Evolutionary conservation across 1,139 yeast genomes (phyloP), one percentile per base, ranked within the genome.

Genomic region (Suhomyces bribrorum): DNA sequence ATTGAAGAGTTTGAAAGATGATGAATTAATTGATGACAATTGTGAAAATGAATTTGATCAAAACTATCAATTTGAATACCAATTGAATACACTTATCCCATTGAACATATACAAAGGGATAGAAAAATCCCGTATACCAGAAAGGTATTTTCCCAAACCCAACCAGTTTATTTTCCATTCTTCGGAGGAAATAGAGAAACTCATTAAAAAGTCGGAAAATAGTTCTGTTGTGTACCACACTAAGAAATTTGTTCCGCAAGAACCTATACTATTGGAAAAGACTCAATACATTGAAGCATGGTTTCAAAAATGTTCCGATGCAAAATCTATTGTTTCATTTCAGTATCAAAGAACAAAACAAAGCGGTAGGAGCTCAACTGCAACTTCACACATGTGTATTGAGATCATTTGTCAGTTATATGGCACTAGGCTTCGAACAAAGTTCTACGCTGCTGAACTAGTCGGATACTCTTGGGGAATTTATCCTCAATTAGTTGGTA

Each of bases 381-480:
- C 74, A 0, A 33, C 39, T 9, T 57, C 60, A 34, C 64, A 75
- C 2, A 65, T 77, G 46, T 57, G 64, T 13, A 49, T 77, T 7
- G 87, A 83, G 45, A 52, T 82, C 7, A 44, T 82, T 3, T 64
- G 72, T 13, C 79, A 75, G 37, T 34, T 77, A 3, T 45, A 79
- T 5, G 75, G 69, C n/a, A 45, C 53, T 2, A 48, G 56, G 7
- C 52, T 81, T 1, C 56, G 66, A n/a, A 53, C 60, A 2, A 47
- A 47, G 4, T 48, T 83, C 3, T 82, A 81, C 50, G 68, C 73
- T 0, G 69, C 81, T 0, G 77, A 79, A 41, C 51, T 66, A 16
- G 45, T 79, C 9, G 77, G 80, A 3, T 80, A 69, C 48, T 60
- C 75, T 1, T 83, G 83, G 77, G 79, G 75, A 14, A 44, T 81